Evolutionary conservation across 768 basidiomycete species (phyloP), one percentile per base, ranked within the genome.

Genomic region (Tricholoma sp.): DNA sequence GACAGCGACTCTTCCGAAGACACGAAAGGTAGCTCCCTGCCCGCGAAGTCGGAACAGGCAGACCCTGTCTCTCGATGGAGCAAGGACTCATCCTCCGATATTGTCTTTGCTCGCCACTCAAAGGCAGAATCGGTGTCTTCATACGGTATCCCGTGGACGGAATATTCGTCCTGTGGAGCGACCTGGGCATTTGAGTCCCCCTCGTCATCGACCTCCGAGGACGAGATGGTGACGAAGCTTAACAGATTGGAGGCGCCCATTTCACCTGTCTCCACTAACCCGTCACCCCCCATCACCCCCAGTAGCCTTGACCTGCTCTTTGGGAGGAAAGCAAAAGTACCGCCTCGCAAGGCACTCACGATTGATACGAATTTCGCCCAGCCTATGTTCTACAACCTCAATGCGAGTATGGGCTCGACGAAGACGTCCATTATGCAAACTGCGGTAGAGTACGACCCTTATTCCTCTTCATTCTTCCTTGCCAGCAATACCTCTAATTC

Each of bases 391-490:
- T 81, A 81, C 67, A 76, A 81, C 61, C 73, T 71, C 59, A 71
- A 73, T 61, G 71, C 72, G 57, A 76, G 73, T 62, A 72, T 76
- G 65, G 68, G 72, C 31, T 81, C 81, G 12, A 78, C 81, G 35
- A 72, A 75, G 16, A 84, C 85, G 31, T 86, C 86, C 24, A 76
- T 78, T 61, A 88, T 89, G 86, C 86, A 86, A 57, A 89, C 88
- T 18, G 88, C 88, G 37, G 81, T 88, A 50, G 88, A 89, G 69
- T 79, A 81, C 55, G 83, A 81, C 54, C 76, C 79, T 11, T 83
- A 82, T 63, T 78, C 80, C 16, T 83, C 83, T 0, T 79, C 81
- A 55, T 84, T 80, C 61, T 83, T 79, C 62, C 70, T 83, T 54
- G 73, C 74, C 54, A 79, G 77, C 35, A 74, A 79, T 2, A 67